Evolutionary conservation across 169 alveolate genomes (phyloP).

Genomic region (Fabrea salina): DNA sequence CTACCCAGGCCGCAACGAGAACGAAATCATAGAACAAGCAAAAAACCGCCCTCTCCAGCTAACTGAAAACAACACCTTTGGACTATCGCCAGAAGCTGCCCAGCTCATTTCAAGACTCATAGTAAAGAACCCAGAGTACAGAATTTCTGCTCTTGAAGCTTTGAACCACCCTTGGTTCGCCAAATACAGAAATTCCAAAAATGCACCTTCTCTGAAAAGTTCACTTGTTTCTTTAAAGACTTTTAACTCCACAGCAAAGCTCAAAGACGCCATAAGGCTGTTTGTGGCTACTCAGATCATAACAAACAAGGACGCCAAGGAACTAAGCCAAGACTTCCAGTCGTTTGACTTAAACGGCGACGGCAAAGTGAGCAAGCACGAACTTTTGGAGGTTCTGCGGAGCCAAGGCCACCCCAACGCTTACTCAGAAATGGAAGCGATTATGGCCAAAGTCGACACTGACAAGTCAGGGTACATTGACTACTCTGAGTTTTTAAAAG

Average conservation of each 20-base stretch:
- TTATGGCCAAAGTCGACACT: constrained; percentile 10
- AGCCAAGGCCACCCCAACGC: constrained; percentile 1
- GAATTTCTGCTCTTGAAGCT: constrained; percentile 10
- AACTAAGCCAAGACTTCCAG: not conserved
- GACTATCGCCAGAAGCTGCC: not conserved
- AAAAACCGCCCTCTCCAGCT: not conserved
- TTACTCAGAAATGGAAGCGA: not conserved
- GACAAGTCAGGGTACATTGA: constrained; percentile 28
- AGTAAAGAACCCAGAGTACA: not conserved
- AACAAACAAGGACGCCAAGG: not conserved
- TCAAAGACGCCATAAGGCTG: not conserved
- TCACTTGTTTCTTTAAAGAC: not conserved
- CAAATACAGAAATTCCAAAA: not conserved
- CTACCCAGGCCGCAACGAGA: constrained; percentile 30
- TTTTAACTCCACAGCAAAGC: not conserved
- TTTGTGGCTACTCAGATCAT: constrained; percentile 9
- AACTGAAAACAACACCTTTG: not conserved
- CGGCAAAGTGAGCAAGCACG: constrained; percentile 10
- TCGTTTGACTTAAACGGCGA: constrained; percentile 13
- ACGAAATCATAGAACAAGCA: constrained; percentile 11
- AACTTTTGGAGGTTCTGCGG: not conserved
- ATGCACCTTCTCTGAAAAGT: not conserved
- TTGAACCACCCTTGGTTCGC: constrained; percentile 16
- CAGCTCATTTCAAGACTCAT: not conserved
- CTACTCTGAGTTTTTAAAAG: constrained; percentile 30